Percentiles rank a stretch among this genome's conserved stretches.
Conservation (phyloP, 805 yeast species). For the Wickerhamomyces tratensis region DNA sequence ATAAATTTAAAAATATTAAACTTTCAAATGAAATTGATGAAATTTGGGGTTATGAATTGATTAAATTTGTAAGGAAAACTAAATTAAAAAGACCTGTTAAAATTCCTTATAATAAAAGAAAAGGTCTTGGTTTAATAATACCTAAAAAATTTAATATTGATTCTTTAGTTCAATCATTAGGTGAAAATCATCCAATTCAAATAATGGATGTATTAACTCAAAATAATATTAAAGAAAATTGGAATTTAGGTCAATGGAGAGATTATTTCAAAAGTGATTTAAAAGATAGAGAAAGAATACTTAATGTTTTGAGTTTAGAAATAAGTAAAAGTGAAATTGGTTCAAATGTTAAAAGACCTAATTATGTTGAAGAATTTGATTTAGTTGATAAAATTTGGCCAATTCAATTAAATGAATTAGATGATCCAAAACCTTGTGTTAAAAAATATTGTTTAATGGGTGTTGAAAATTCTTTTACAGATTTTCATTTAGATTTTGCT, state of each 20-base stretch:
- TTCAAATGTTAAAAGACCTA: constrained; percentile 47
- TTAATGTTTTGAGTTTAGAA: constrained; percentile 79
- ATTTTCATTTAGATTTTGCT: constrained; percentile 86
- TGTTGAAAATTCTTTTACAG: constrained; percentile 71
- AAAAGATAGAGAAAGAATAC: constrained; percentile 47
- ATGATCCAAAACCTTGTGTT: constrained; percentile 40
- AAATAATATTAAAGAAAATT: constrained; percentile 38
- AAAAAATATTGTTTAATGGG: constrained; percentile 82
- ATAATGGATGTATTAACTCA: constrained; percentile 90
- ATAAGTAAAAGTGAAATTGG: constrained; percentile 48
- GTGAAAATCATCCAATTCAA: constrained; percentile 54
- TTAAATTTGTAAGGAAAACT: constrained; percentile 24
- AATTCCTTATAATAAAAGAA: constrained; percentile 24
- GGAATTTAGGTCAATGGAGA: constrained; percentile 69
- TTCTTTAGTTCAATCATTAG: constrained; percentile 47
- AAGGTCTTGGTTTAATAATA: constrained; percentile 36
- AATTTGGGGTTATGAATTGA: constrained; percentile 23
- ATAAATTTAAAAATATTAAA: constrained; percentile 13
- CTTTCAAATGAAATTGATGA: constrained; percentile 15
- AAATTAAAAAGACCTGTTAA: constrained; percentile 35
- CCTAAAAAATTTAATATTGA: constrained; percentile 49
- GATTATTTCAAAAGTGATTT: constrained; percentile 48
- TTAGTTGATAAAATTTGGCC: constrained; percentile 65
- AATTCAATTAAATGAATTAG: not conserved
- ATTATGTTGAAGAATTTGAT: constrained; percentile 54